A percentile compares a stretch with the other conserved stretches of the same genome.
Conservation (phyloP, 768 basidiomycete species). For the Filobasidium floriforme region DNA sequence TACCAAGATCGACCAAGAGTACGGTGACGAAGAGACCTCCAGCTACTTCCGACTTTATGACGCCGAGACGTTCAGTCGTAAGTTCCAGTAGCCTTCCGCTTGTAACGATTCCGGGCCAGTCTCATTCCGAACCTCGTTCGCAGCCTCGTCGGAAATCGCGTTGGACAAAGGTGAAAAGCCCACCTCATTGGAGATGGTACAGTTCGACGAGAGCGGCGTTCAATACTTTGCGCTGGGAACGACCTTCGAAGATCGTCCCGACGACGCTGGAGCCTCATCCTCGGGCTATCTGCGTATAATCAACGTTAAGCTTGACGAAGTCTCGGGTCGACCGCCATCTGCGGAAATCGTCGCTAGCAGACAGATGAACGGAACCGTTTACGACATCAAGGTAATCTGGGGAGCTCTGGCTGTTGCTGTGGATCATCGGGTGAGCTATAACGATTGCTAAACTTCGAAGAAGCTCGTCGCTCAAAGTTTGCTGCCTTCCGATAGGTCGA, state of each 20-base stretch:
- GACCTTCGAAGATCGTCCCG: constrained; percentile 30
- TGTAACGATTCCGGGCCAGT: not conserved
- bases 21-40: constrained; percentile 32
- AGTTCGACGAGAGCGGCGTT: constrained; percentile 24
- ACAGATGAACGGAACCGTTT: constrained; percentile 32
- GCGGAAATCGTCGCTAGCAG: constrained; percentile 10
- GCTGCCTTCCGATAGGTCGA: constrained; percentile 14
- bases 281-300: constrained; percentile 20
- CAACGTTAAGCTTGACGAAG: constrained; percentile 9
- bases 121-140: not conserved
- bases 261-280: constrained; percentile 24
- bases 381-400: constrained; percentile 35
- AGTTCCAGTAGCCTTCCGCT: constrained; percentile 11
- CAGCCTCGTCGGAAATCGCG: constrained; percentile 29
- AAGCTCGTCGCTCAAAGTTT: not conserved
- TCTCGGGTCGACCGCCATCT: constrained; percentile 6
- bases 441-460: not conserved
- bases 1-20: constrained; percentile 29
- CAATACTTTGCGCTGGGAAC: constrained; percentile 37
- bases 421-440: constrained; percentile 34
- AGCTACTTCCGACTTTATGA: constrained; percentile 36
- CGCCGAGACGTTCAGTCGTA: constrained; percentile 26
- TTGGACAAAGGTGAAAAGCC: constrained; percentile 32
- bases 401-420: constrained; percentile 38
- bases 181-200: constrained; percentile 27